These are phyloP conservation scores for Purshia tridentata DNA, from an alignment of 306 rosid genomes.

Conservation along the genomic window DNA sequence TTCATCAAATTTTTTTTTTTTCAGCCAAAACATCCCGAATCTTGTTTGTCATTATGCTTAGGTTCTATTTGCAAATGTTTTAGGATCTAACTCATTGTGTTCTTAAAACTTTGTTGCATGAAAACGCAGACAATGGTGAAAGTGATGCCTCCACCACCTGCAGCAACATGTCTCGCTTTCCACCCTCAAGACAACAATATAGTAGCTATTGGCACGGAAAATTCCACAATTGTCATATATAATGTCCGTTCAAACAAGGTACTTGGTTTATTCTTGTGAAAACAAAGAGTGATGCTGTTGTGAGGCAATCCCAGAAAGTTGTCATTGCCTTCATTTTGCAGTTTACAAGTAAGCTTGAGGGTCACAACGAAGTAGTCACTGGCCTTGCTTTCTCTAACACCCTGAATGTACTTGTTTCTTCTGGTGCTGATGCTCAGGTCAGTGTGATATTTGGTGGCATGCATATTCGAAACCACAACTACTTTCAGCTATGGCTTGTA, in stretches of 20 bases:
- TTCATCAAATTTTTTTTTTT: no score
- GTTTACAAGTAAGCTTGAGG: slow-evolving; percentile 73
- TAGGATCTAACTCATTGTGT: slow-evolving; percentile 17
- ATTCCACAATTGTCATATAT: slow-evolving; percentile 70
- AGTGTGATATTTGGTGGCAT: neutral
- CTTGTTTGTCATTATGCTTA: no score
- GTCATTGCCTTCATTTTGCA: slow-evolving; percentile 28
- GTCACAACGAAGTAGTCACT: slow-evolving; percentile 70
- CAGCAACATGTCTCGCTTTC: slow-evolving; percentile 67
- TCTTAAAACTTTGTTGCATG: slow-evolving; percentile 33
- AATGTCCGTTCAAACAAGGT: slow-evolving; percentile 70
- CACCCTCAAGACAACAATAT: slow-evolving; percentile 75
- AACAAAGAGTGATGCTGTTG: neutral
- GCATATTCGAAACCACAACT: no score
- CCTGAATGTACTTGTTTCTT: slow-evolving; percentile 63
- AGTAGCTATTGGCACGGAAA: slow-evolving; percentile 83
- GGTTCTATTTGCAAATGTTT: no score
- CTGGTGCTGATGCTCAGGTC: slow-evolving; percentile 86
- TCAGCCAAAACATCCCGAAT: no score
- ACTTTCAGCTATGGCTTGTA: neutral
- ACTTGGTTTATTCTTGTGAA: neutral
- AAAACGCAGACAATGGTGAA: slow-evolving; percentile 64
- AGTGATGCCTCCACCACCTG: slow-evolving; percentile 84
- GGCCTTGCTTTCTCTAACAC: slow-evolving; percentile 81
- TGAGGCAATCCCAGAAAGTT: slow-evolving; percentile 12